Conservation (phyloP, 75 land plant species). For the Azolla pinnata region DNA sequence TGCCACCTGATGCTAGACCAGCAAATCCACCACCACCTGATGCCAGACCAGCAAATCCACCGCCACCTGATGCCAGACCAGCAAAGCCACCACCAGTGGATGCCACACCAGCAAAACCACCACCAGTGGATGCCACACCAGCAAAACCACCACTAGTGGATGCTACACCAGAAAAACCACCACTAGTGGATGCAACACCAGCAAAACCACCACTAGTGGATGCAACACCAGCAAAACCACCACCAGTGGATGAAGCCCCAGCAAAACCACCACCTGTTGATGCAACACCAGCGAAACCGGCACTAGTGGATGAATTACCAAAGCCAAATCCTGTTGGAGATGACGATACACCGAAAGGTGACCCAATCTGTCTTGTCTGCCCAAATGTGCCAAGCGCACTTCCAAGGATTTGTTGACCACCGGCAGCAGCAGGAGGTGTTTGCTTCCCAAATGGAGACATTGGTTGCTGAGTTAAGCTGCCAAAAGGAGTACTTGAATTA, state of each 20-base stretch:
- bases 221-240: constrained; percentile 28
- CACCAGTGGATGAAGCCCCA: constrained; percentile 28
- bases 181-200: constrained; percentile 22
- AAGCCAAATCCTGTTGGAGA: constrained; percentile 18
- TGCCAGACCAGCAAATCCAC: constrained; percentile 18
- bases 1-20: no score
- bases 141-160: constrained; percentile 29
- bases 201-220: constrained; percentile 36
- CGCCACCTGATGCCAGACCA: constrained; percentile 1
- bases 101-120: constrained; percentile 31
- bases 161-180: no score
- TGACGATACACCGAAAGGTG: constrained; percentile 16
- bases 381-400: constrained; percentile 93
- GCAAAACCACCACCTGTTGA: constrained; percentile 42
- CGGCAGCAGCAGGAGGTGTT: constrained; percentile 11
- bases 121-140: constrained; percentile 30
- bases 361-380: constrained; percentile 88
- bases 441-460: constrained; percentile 15
- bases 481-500: constrained; percentile 13
- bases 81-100: no score
- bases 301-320: constrained; percentile 22
- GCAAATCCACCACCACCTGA: constrained; percentile 37
- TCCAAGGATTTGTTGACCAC: constrained; percentile 85
- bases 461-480: constrained; percentile 4
- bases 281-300: constrained; percentile 28